Conservation (phyloP, 2,329 filamentous ascomycete genomes). For the Metarhizium rileyi region DNA sequence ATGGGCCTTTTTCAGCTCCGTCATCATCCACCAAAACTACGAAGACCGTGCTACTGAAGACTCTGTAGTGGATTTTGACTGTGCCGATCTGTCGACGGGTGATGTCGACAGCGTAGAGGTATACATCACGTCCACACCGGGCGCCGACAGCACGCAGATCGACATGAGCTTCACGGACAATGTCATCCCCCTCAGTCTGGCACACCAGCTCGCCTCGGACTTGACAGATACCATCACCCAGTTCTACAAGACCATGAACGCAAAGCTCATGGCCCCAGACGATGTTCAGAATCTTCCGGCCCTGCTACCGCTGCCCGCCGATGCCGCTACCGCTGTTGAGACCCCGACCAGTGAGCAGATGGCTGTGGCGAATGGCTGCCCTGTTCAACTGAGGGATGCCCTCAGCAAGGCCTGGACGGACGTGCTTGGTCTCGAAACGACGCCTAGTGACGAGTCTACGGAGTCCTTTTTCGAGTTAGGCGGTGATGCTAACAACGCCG, state of each 20-base stretch:
- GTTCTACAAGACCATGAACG: background rate
- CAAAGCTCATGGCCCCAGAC: background rate
- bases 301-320: background rate
- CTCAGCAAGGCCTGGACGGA: background rate
- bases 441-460: background rate
- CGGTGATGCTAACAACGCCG: constrained; percentile 2
- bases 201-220: background rate
- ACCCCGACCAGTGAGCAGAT: background rate
- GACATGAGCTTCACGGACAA: constrained; percentile 2
- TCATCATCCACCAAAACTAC: constrained; percentile 2
- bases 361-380: background rate
- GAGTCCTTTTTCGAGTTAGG: background rate
- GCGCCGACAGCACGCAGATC: background rate
- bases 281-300: background rate
- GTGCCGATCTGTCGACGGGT: constrained; percentile 3
- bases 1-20: constrained; percentile 2
- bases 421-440: background rate
- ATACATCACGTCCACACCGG: constrained; percentile 3
- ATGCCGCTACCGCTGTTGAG: background rate
- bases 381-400: background rate
- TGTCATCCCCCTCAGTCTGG: background rate
- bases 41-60: background rate
- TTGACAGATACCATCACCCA: background rate
- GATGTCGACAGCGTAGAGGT: constrained; percentile 4
- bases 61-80: background rate